Evolutionary conservation across 2,329 filamentous ascomycete species (phyloP).

Genomic region (Drechslerella dactyloides): DNA sequence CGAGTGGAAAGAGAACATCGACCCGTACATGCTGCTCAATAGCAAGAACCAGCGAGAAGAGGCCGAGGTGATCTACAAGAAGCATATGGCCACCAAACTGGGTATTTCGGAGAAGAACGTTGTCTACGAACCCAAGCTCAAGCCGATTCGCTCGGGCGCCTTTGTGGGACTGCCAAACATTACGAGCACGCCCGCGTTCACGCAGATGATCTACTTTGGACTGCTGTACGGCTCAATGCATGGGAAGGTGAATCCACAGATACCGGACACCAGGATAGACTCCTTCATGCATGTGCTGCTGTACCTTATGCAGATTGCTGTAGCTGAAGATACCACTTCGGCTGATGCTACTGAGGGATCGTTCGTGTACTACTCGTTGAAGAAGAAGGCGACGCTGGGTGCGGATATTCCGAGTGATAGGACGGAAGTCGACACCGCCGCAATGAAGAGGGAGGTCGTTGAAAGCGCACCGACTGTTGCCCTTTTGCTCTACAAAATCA

Average conservation of each 20-base stretch:
- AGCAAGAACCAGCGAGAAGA: constrained; percentile 97
- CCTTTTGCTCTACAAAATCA: constrained; percentile 60
- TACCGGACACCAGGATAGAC: constrained; percentile 83
- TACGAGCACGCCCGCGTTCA: constrained; percentile 82
- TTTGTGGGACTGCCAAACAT: constrained; percentile 80
- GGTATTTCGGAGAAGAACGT: constrained; percentile 81
- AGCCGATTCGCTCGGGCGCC: constrained; percentile 74
- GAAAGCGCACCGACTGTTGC: constrained; percentile 69
- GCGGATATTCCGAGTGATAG: constrained; percentile 12
- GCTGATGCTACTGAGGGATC: constrained; percentile 67
- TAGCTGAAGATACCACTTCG: constrained; percentile 73
- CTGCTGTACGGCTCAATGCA: constrained; percentile 79
- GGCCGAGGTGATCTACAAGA: constrained; percentile 85
- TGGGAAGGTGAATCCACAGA: constrained; percentile 71
- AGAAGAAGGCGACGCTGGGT: constrained; percentile 13
- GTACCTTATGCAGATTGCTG: constrained; percentile 83
- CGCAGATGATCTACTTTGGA: constrained; percentile 86
- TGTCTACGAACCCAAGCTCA: constrained; percentile 86
- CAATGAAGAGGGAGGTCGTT: constrained; percentile 64
- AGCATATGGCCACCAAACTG: constrained; percentile 83
- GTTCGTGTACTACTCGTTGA: constrained; percentile 74
- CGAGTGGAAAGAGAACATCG: constrained; percentile 83
- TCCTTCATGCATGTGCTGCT: constrained; percentile 89
- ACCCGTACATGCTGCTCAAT: constrained; percentile 95
- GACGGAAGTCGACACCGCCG: constrained; percentile 10